Evolutionary conservation across 2,329 filamentous ascomycete species (phyloP).

Genomic region (Fusarium mundagurra): DNA sequence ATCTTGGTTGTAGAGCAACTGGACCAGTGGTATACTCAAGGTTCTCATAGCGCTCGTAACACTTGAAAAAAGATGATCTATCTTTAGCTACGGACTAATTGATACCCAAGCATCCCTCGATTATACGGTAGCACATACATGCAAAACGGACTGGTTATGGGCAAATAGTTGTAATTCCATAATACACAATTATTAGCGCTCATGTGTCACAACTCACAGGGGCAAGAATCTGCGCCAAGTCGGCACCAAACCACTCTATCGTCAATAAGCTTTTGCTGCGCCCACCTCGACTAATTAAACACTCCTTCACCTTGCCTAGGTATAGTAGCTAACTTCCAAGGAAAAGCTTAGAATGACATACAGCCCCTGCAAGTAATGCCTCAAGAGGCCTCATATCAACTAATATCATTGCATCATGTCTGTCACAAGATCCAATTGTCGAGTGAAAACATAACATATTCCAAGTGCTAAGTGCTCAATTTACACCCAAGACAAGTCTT

Average conservation of each 20-base stretch:
- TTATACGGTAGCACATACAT: background rate
- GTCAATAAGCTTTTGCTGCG: constrained; percentile 42
- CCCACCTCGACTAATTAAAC: constrained; percentile 27
- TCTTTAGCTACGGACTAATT: background rate
- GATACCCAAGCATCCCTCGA: background rate
- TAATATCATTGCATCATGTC: background rate
- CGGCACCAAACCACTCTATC: constrained; percentile 39
- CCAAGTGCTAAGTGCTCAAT: background rate
- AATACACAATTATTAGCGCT: background rate
- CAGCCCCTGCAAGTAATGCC: background rate
- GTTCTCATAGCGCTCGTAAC: background rate
- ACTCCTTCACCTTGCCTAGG: background rate
- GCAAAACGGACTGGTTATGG: background rate
- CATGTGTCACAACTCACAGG: background rate
- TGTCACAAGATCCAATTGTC: background rate
- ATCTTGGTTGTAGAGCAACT: background rate
- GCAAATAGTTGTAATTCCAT: background rate
- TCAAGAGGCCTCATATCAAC: background rate
- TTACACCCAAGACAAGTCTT: constrained; percentile 11
- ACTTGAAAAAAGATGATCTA: background rate
- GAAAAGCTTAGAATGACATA: constrained; percentile 21
- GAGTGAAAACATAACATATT: background rate
- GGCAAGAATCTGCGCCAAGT: constrained; percentile 34
- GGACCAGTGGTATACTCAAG: background rate
- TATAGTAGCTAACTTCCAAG: constrained; percentile 6